Evolutionary conservation across 805 yeast genomes (phyloP), one percentile per base, ranked within the genome.

Genomic region (Yamadazyma phyllophila): DNA sequence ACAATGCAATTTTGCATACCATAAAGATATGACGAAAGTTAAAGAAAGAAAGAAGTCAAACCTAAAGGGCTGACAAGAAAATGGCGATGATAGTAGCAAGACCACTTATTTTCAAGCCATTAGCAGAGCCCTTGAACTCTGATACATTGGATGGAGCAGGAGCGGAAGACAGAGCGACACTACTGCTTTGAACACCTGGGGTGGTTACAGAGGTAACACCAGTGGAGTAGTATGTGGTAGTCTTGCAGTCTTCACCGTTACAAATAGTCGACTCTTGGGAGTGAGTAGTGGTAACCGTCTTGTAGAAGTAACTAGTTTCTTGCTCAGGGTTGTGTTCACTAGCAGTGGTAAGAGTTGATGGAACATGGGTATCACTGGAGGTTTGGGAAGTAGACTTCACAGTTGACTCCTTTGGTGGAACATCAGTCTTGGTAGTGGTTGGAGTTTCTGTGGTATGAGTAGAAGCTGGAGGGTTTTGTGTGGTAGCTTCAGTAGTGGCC

Each of bases 171-270:
- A 20, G 24, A 6, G 31, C 31, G 3, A 8, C 31, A 7, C 7
- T 29, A n/a, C 13, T 29, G 13, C 31, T 29, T 29, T 29, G 31
- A 11, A 3, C 31, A 29, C 11, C 31, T 7, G 40, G 32, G 8
- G 24, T 20, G 24, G 24, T 20, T 6, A 37, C 32, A 12, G 8
- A 46, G 11, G 59, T 59, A 14, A 52, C 54, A 49, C 65, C 65
- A 12, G 68, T 63, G 4, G 57, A 46, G 20, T 51, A 54, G 26
- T 55, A 43, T 29, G 60, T 52, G 16, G 58, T 45, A 40, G 26
- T 53, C 24, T 52, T 30, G 48, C 68, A 62, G 45, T 50, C 52
- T 49, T 58, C 47, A 40, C 57, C 62, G n/a, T 53, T 30, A 42
- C 69, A 62, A 16, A 32, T 14, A 15, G 35, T 26, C 5, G 46